Conservation (phyloP, 331 rosid species). For the Quercus phellos region DNA sequence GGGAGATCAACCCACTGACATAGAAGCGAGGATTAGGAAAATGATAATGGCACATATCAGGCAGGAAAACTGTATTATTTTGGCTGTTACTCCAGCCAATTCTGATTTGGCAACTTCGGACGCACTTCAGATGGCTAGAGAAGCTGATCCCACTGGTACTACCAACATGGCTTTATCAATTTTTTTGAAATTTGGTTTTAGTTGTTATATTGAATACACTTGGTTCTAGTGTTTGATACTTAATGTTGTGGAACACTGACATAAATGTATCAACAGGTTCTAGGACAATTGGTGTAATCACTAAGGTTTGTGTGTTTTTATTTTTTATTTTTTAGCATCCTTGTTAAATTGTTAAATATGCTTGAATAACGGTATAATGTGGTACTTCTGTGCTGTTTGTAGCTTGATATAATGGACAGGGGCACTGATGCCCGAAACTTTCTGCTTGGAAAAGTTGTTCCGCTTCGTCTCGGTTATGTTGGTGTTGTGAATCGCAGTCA, state of each 20-base stretch:
- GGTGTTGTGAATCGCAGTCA: slow-evolving; percentile 97
- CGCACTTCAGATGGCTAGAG: slow-evolving; percentile 97
- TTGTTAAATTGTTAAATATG: slow-evolving; percentile 37
- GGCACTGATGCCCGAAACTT: slow-evolving; percentile 97
- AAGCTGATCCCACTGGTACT: slow-evolving; percentile 96
- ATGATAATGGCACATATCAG: slow-evolving; percentile 95
- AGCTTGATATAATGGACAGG: slow-evolving; percentile 94
- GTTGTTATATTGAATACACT: slow-evolving; percentile 14
- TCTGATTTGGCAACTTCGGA: slow-evolving; percentile 97
- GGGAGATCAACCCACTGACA: slow-evolving; percentile 96
- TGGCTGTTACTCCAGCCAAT: slow-evolving; percentile 93
- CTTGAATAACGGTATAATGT: background rate
- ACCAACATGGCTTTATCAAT: background rate
- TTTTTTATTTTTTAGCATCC: background rate
- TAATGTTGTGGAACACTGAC: background rate
- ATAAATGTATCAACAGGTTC: slow-evolving; percentile 47
- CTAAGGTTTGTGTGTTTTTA: slow-evolving; percentile 58
- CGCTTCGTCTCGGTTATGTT: slow-evolving; percentile 86
- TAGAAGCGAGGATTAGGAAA: slow-evolving; percentile 80
- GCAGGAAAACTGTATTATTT: slow-evolving; percentile 70
- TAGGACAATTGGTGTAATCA: slow-evolving; percentile 93
- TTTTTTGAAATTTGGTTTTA: background rate
- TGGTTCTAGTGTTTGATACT: background rate
- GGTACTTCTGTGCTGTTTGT: background rate
- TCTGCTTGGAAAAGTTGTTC: slow-evolving; percentile 81